These are phyloP conservation scores for Aspergillus sp. DNA, from an alignment of 2,329 filamentous ascomycete species.

Conservation along the genomic window DNA sequence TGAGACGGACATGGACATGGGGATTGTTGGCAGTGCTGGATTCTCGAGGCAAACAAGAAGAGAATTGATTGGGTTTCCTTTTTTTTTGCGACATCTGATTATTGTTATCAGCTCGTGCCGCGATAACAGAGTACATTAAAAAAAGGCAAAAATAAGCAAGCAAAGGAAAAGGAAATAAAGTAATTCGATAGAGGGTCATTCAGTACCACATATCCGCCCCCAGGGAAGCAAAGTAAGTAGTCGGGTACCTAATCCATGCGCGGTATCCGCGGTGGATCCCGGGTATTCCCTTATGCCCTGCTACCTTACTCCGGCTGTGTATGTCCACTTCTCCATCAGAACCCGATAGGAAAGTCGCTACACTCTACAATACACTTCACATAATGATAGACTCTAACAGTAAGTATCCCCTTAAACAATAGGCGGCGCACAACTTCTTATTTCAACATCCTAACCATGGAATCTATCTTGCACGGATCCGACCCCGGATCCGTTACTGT, in stretches of 20 bases:
- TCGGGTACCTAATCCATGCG: slow-evolving; percentile 10
- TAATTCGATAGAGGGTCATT: no score
- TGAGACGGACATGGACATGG: neutral
- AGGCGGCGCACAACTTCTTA: neutral
- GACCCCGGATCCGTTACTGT: neutral
- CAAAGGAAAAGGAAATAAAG: slow-evolving; percentile 1
- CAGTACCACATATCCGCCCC: no score
- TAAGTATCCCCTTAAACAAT: no score
- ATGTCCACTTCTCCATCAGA: no score
- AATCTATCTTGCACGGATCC: neutral
- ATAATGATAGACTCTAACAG: no score
- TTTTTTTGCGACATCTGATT: neutral
- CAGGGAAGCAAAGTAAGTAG: neutral
- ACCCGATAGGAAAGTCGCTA: no score
- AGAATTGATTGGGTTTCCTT: neutral
- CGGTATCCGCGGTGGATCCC: slow-evolving; percentile 22
- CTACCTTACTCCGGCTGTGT: neutral
- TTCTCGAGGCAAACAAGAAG: neutral
- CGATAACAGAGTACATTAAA: neutral
- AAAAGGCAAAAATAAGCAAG: slow-evolving; percentile 3
- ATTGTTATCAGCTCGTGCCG: slow-evolving; percentile 12
- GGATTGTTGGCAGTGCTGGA: neutral
- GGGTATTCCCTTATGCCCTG: slow-evolving; percentile 12
- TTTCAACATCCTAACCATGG: slow-evolving; percentile 8
- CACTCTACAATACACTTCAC: no score